Evolutionary conservation across 176 grass and related monocot species (phyloP), one percentile per base, ranked within the genome.

Genomic region (Paspalum vaginatum): DNA sequence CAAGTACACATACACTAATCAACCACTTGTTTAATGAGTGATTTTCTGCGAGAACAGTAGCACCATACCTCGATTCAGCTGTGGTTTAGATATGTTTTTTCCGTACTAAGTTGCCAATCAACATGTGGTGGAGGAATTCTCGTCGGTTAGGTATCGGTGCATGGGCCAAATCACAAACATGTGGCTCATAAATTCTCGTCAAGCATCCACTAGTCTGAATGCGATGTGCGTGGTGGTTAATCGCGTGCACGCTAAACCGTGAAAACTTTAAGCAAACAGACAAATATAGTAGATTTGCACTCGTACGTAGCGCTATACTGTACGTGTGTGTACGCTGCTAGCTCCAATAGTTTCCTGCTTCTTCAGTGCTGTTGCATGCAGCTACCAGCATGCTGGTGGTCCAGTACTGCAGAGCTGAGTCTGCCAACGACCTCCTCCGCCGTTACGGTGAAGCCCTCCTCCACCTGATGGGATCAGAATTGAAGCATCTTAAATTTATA

Each of bases 401-500:
- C 37, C 12, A 67, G 20, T 65, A 88, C 8, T 11, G 47, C 80
- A 51, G 5, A 43, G 32, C 6, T 73, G 21, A 88, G 75, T 63
- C 68, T 79, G 61, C 44, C 86, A 9, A 68, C 22, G 12, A 84
- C 79, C 43, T 88, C 80, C 21, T 84, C 86, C 5, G 75, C 37
- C 18, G 59, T 79, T 9, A 74, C 17, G 0, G 6, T 74, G 69
- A 61, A 79, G 37, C 75, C 60, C 16, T 79, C 80, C 44, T 88
- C 80, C 62, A 61, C 60, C 80, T 87, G 54, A 3, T 5, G 9
- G n/a, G n/a, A 59, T 21, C 2, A 3, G 32, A 32, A 32, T 32
- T 1, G 32, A 32, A 32, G 32, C 32, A 32, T 32, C 32, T 32
- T 3, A 32, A 32, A 32, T 32, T 32, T 32, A 32, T 1, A 32